Evolutionary conservation across 345 rosid species (phyloP), one percentile per base, ranked within the genome.

Genomic region (Syzygium aromaticum): DNA sequence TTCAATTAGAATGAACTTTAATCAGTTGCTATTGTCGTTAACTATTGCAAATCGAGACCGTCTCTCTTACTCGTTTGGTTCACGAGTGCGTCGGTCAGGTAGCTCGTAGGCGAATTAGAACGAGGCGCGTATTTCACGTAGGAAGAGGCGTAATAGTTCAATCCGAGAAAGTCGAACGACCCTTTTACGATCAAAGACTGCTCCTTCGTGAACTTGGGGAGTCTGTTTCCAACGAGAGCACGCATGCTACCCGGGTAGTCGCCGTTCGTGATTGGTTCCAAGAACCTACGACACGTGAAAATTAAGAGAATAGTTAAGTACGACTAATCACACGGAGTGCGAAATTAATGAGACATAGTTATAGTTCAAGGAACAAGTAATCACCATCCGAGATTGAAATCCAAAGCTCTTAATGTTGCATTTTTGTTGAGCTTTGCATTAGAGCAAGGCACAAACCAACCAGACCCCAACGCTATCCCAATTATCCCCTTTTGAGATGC

Each of bases 331-430:
- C 19, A 3, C 25, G 53, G 54, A 14, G 33, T 11, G 27, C 11
- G 33, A 40, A 25, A 23, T 9, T 56, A 49, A 86, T n/a, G 14
- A 54, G 57, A 80, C 16, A 8, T 54, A 11, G 63, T 40, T 49
- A 54, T 9, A 17, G 8, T 13, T 86, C 27, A 28, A 59, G 87
- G 28, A 54, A 11, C 54, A 52, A 14, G 25, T 12, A n/a, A 57
- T 28, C 33, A 93, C 93, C 92, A 89, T n/a, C 94, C 94, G 14
- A 90, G 46, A 90, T 89, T 53, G 86, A 92, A 92, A 86, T 92
- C 94, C 1, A 94, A 83, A 3, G 90, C 89, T 52, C 92, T 77
- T 51, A 84, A 28, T 2, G 93, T 90, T 33, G 95, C 95, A 54
- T 90, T 67, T 53, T 14, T 23, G 84, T 93, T 84, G 9, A 86